Base-by-base conservation (phyloP, 2,329 filamentous ascomycete genomes). In the Beauveria scarabaeidicola region DNA sequence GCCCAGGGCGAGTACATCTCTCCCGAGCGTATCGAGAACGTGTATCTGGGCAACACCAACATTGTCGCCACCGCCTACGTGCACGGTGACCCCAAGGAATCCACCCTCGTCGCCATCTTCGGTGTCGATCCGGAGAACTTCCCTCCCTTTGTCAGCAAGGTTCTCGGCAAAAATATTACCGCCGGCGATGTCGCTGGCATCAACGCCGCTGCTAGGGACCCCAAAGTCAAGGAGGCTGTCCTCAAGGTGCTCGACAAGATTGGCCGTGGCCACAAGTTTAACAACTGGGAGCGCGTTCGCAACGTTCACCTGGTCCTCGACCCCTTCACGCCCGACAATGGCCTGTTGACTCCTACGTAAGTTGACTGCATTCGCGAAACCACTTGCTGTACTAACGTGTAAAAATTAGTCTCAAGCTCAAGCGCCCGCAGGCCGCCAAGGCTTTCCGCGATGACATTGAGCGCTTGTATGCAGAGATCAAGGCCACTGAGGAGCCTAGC, bases 1-100 rank as follows among this genome's bases (percentile, higher is more conserved):
- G 88, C 93, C 0, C 94, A 99, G 75, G 94, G 94, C 72, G 94
- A 99, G 77, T 99, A 99, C 76, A 91, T 99, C 68, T 96, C 92
- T 2, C 94, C 94, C 17, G 94, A 99, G 77, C 90, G 92, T 60
- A 91, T 99, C 69, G 94, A 99, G 79, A 97, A 97, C 72, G 88
- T 96, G 41, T 95, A 92, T 73, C 80, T 96, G 63, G 91, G 89
- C 64, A 91, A 88, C 75, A 87, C 87, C 64, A 88, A 84, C 65
- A 86, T 92, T 66, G 77, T 97, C 25, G 83, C 86, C 25, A 88
- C 88, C 69, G 91, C 87, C 3, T 97, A 91, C 70, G 90, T 97
- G 29, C 93, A 99, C 75, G 94, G 94, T 46, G 93, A 97, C 71
- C 85, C 86, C 63, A 82, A 87, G 63, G 87, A 97, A 77, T 86